Conservation (phyloP, 2,329 filamentous ascomycete genomes). For the Aspergillus sp. region DNA sequence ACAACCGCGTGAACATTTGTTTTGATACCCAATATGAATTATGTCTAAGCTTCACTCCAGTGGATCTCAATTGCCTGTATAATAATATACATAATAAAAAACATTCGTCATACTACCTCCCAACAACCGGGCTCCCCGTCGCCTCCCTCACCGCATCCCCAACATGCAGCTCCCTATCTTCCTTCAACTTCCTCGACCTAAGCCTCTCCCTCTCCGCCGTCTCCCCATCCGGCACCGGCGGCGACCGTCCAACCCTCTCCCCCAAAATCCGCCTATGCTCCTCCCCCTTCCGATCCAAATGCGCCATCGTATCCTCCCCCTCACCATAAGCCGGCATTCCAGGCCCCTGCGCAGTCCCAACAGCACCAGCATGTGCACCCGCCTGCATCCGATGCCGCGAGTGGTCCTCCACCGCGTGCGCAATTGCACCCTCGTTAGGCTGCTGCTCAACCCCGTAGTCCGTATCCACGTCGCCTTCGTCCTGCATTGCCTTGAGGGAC, state of each 20-base stretch:
- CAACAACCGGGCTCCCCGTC: slow-evolving; percentile 29
- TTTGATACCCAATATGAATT: slow-evolving; percentile 16
- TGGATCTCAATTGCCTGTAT: background rate
- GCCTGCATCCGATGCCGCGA: slow-evolving; percentile 26
- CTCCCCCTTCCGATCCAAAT: slow-evolving; percentile 35
- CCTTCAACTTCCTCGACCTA: slow-evolving; percentile 27
- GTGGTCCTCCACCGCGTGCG: slow-evolving; percentile 27
- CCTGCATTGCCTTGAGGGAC: slow-evolving; percentile 17
- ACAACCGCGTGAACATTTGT: background rate
- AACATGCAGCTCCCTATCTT: slow-evolving; percentile 30
- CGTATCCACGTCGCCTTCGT: slow-evolving; percentile 27
- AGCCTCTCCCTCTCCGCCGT: slow-evolving; percentile 25
- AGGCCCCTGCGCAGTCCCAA: slow-evolving; percentile 29
- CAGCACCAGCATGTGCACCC: slow-evolving; percentile 36
- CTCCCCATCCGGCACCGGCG: slow-evolving; percentile 18
- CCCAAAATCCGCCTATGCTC: slow-evolving; percentile 35
- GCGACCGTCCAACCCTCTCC: slow-evolving; percentile 24
- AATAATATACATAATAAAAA: background rate
- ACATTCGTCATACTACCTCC: slow-evolving; percentile 16
- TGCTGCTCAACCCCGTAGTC: slow-evolving; percentile 40
- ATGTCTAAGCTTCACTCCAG: background rate
- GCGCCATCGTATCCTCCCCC: slow-evolving; percentile 28
- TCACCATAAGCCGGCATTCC: slow-evolving; percentile 34
- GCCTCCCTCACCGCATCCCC: slow-evolving; percentile 26
- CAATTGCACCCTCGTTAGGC: slow-evolving; percentile 36